Evolutionary conservation across 1,284 basidiomycete genomes (phyloP).

Genomic region (Ceratobasidium sp.): DNA sequence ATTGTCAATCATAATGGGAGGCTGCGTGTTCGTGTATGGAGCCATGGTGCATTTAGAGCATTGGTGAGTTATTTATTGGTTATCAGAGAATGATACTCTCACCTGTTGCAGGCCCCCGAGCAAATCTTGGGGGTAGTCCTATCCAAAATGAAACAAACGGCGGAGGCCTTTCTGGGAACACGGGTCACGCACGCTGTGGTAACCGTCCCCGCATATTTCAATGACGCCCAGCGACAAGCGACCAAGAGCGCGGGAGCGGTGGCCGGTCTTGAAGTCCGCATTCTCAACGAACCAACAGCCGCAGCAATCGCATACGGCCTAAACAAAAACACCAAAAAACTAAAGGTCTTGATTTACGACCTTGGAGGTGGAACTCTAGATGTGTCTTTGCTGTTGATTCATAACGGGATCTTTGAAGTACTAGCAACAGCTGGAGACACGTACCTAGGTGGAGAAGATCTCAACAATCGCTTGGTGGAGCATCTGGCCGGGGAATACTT

Average conservation of each 20-base stretch:
- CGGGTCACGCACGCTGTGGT: constrained; percentile 73
- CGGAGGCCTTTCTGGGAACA: constrained; percentile 71
- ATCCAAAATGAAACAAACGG: constrained; percentile 74
- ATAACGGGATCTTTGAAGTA: constrained; percentile 71
- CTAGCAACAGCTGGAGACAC: constrained; percentile 72
- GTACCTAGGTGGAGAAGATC: constrained; percentile 73
- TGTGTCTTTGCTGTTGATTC: constrained; percentile 70
- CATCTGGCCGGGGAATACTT: constrained; percentile 68
- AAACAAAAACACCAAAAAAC: constrained; percentile 66
- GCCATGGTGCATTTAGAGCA: constrained; percentile 69
- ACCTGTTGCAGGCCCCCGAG: constrained; percentile 65
- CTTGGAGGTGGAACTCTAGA: constrained; percentile 72
- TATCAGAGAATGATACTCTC: constrained; percentile 60
- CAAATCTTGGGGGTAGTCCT: constrained; percentile 62
- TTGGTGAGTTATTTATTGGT: constrained; percentile 55
- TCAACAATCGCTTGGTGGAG: constrained; percentile 70
- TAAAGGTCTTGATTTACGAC: constrained; percentile 70
- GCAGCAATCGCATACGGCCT: constrained; percentile 70
- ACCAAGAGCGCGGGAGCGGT: constrained; percentile 73
- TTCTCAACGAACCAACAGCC: constrained; percentile 69
- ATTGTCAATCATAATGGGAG: constrained; percentile 66
- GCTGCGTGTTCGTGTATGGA: constrained; percentile 67
- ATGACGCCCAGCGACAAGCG: constrained; percentile 69
- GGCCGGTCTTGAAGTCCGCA: constrained; percentile 66
- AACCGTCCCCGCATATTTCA: constrained; percentile 59